These are phyloP conservation scores for Gynochthodes officinalis DNA, from an alignment of 257 asterid species.

Conservation along the genomic window DNA sequence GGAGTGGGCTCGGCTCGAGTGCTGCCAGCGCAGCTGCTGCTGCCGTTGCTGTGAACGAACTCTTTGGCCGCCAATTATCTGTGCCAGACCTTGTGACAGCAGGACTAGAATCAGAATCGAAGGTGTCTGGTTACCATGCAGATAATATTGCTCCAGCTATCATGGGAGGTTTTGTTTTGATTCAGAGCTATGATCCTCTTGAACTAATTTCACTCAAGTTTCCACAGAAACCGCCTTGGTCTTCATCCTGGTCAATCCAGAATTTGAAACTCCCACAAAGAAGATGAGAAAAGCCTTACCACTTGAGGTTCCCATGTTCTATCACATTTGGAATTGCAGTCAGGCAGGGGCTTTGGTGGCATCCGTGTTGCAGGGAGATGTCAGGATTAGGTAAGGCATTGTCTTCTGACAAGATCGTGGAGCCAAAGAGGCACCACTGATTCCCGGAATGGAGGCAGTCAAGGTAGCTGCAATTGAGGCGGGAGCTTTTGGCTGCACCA, in stretches of 20 bases:
- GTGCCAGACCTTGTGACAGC: slow-evolving; percentile 58
- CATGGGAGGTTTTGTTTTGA: slow-evolving; percentile 73
- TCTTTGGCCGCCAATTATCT: slow-evolving; percentile 52
- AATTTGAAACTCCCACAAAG: slow-evolving; percentile 87
- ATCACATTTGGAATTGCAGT: slow-evolving; percentile 77
- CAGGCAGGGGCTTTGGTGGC: slow-evolving; percentile 92
- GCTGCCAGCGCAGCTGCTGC: slow-evolving; percentile 98
- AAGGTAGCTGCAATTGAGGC: slow-evolving; percentile 74
- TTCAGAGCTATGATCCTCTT: slow-evolving; percentile 74
- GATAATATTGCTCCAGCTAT: slow-evolving; percentile 81
- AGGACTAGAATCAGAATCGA: slow-evolving; percentile 77
- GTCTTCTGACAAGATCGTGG: slow-evolving; percentile 78
- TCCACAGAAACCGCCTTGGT: slow-evolving; percentile 48
- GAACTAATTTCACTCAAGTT: slow-evolving; percentile 61
- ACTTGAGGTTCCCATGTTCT: slow-evolving; percentile 58
- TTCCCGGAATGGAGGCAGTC: slow-evolving; percentile 88
- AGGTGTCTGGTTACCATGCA: slow-evolving; percentile 92
- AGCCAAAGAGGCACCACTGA: slow-evolving; percentile 74
- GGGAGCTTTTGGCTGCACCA: slow-evolving; percentile 86
- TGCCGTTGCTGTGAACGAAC: slow-evolving; percentile 78
- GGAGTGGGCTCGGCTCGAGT: slow-evolving; percentile 87
- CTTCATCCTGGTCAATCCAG: slow-evolving; percentile 75
- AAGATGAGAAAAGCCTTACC: slow-evolving; percentile 87
- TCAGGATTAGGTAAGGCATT: slow-evolving; percentile 69
- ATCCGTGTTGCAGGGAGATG: slow-evolving; percentile 65